Base-by-base conservation (phyloP, 306 rosid genomes). In the Leucaena leucocephala region DNA sequence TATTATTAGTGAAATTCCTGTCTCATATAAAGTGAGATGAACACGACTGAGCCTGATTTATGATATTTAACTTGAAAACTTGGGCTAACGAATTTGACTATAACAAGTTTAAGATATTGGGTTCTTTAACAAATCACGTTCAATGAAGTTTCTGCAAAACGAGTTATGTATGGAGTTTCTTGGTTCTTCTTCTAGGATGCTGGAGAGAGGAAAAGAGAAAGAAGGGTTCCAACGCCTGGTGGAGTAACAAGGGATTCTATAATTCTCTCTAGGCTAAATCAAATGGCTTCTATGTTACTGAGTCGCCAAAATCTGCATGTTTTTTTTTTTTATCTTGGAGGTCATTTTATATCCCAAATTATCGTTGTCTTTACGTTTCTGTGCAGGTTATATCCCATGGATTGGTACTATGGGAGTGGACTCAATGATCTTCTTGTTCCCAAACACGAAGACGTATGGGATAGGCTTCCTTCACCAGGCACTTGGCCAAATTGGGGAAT, bases 401-500 rank as follows among this genome's bases (percentile, higher is more conserved):
- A 91, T 43, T 88, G 88, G 85, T 88, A 86, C 80, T 74, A 77
- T 52, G 91, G 86, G 63, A 76, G 76, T 76, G 91, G 77, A 3
- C 15, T 48, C 3, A 82, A 77, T 73, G 96, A 91, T 59, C 79
- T 84, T 75, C 75, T 83, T 76, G 90, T 86, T 44, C 92, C 92
- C 1, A 73, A 71, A 34, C 86, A 82, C 58, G 84, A 79, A 77
- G 89, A 83, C 33, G 61, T 83, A 16, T 46, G 87, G 74, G 96
- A 91, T 49, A 84, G 85, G 71, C 79, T 82, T 77, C 91, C 90
- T 66, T 91, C 94, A 64, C 85, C 92, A 0, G 94, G 87, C 8
- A 85, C 81, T 58, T 89, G 96, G 94, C 82, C 89, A 33, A 84
- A 80, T 46, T 93, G 96, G 96, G 97, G 88, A 83, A 79, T 86